phyloP scores from a whole-genome alignment of 1,284 basidiomycete genomes.

The Hypsizygus ulmarius region DNA sequence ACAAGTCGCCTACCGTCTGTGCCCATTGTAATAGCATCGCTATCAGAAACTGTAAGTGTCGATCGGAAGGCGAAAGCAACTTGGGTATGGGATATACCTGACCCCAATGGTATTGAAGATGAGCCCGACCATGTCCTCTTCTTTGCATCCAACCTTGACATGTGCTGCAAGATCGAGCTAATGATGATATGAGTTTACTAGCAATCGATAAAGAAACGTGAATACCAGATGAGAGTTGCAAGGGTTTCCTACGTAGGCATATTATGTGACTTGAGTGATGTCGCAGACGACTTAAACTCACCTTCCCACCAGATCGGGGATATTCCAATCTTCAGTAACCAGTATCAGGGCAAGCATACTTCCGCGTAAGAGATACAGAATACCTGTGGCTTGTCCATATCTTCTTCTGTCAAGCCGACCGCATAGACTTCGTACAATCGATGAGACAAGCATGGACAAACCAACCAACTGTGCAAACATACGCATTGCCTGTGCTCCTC shows the following conservation, averaged over 20 bases:
- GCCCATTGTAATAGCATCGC: constrained; percentile 83
- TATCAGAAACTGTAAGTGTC: constrained; percentile 22
- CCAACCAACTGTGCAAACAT: constrained; percentile 30
- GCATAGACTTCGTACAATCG: constrained; percentile 59
- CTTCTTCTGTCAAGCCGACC: constrained; percentile 71
- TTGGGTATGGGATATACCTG: constrained; percentile 41
- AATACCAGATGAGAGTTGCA: constrained; percentile 75
- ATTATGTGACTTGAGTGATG: no score
- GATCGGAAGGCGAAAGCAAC: neutral
- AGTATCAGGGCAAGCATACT: neutral
- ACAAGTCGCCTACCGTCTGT: constrained; percentile 59
- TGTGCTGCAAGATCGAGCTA: constrained; percentile 75
- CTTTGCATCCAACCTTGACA: constrained; percentile 74
- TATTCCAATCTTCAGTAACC: constrained; percentile 64
- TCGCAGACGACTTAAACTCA: constrained; percentile 28
- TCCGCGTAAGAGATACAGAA: neutral
- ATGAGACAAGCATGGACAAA: neutral
- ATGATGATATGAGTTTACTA: neutral
- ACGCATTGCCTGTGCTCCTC: constrained; percentile 83
- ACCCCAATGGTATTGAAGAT: constrained; percentile 82
- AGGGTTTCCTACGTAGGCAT: constrained; percentile 61
- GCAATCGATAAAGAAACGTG: neutral
- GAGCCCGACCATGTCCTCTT: constrained; percentile 74
- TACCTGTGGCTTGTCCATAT: constrained; percentile 82
- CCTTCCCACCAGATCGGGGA: constrained; percentile 89